Conservation (phyloP, 177 flowering plant genomes). For the Vitis hybrid region DNA sequence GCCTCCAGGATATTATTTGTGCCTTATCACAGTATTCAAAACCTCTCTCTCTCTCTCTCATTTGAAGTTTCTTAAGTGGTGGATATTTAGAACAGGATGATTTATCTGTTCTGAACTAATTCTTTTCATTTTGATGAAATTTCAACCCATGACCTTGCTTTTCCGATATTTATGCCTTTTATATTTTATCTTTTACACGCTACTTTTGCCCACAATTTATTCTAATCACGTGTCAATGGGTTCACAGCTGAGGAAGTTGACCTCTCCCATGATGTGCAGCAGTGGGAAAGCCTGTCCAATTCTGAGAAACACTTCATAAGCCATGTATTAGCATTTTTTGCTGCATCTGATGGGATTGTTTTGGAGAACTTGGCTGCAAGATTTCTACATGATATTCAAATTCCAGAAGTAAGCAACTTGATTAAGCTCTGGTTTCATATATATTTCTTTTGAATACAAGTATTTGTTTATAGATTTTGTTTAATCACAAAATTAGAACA, state of each 20-base stretch:
- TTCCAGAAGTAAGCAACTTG: slow-evolving; percentile 59
- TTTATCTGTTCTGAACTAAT: not conserved
- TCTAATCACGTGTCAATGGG: slow-evolving; percentile 17
- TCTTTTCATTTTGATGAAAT: too few relatives aligned
- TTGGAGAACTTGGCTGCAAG: slow-evolving; percentile 84
- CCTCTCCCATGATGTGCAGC: slow-evolving; percentile 66
- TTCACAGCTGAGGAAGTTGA: slow-evolving; percentile 89
- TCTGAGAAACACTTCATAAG: slow-evolving; percentile 76
- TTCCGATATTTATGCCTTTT: not conserved
- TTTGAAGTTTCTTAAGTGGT: not conserved
- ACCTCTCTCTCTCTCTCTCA: not conserved
- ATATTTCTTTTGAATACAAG: not conserved
- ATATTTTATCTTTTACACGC: not conserved
- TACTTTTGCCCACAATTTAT: not conserved
- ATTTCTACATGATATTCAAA: slow-evolving; percentile 74
- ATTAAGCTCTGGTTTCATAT: not conserved
- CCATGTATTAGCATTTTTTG: slow-evolving; percentile 84
- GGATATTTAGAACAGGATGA: not conserved
- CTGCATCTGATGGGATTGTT: slow-evolving; percentile 93
- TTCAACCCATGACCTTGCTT: not conserved
- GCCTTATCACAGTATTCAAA: too few relatives aligned
- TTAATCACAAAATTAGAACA: too few relatives aligned
- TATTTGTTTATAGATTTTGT: not conserved
- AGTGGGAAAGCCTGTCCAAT: slow-evolving; percentile 54
- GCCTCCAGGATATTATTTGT: too few relatives aligned